Conservation (phyloP, 495 filamentous ascomycete species). For the Neurospora hispaniola region DNA sequence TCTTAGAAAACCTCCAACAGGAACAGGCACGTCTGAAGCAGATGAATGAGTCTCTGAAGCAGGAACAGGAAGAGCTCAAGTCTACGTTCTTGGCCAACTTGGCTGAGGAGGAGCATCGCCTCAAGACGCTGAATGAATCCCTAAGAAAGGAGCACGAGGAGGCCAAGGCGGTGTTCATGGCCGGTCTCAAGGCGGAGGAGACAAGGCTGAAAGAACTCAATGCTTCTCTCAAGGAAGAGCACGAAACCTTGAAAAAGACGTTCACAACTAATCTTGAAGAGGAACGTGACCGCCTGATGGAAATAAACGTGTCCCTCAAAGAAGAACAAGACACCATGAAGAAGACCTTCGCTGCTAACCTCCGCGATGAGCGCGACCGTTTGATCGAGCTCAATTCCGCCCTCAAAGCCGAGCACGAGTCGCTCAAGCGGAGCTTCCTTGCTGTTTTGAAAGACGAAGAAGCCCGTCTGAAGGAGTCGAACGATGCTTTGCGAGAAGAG, state of each 20-base stretch:
- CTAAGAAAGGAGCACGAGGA: conserved; percentile 7
- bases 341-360: conserved; percentile 50
- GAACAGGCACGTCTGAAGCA: conserved; percentile 19
- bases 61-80: conserved; percentile 9
- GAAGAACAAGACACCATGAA: conserved; percentile 71
- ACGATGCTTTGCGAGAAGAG: not conserved
- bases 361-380: conserved; percentile 59
- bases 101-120: conserved; percentile 7
- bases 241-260: conserved; percentile 14
- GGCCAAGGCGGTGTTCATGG: conserved; percentile 12
- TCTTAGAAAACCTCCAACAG: conserved; percentile 14
- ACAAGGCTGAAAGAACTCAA: conserved; percentile 37
- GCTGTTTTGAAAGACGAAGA: conserved; percentile 10
- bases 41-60: conserved; percentile 1
- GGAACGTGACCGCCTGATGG: conserved; percentile 16
- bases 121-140: conserved; percentile 3
- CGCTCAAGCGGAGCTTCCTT: conserved; percentile 25
- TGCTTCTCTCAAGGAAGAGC: conserved; percentile 17
- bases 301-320: conserved; percentile 36
- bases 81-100: conserved; percentile 5
- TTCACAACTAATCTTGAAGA: conserved; percentile 16
- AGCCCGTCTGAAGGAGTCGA: conserved; percentile 5
- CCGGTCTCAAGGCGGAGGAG: conserved; percentile 49
- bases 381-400: conserved; percentile 55
- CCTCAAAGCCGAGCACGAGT: conserved; percentile 28